Conservation (phyloP, 495 filamentous ascomycete species). For the Penicillium turbatum region DNA sequence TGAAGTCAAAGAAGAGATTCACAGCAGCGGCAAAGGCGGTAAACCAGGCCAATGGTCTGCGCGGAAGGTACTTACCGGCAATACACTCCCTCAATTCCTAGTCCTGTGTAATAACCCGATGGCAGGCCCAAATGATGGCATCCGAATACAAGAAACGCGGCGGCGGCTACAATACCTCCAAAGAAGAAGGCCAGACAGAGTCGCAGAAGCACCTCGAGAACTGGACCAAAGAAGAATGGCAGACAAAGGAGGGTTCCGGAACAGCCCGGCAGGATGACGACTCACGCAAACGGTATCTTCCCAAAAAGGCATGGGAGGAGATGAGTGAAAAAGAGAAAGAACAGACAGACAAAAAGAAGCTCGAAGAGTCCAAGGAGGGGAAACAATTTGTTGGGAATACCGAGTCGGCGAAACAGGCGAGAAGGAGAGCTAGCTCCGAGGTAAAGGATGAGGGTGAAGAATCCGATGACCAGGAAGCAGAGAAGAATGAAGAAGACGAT, state of each 20-base stretch:
- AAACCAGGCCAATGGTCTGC: conserved; percentile 49
- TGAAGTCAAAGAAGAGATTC: conserved; percentile 45
- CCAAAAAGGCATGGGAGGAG: conserved; percentile 47
- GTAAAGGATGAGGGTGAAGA: background rate
- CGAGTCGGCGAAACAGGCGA: conserved; percentile 30
- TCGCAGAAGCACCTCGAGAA: conserved; percentile 41
- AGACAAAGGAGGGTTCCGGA: conserved; percentile 47
- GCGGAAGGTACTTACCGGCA: conserved; percentile 32
- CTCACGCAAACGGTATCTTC: conserved; percentile 44
- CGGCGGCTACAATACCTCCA: conserved; percentile 44
- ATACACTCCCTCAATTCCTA: background rate
- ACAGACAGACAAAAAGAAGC: conserved; percentile 43
- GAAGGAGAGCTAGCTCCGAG: conserved; percentile 23
- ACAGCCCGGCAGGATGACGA: conserved; percentile 43
- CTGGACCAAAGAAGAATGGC: conserved; percentile 48
- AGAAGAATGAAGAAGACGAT: background rate
- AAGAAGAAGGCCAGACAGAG: conserved; percentile 36
- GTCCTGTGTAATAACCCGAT: background rate
- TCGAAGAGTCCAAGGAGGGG: conserved; percentile 37
- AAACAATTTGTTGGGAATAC: conserved; percentile 46
- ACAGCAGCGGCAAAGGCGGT: conserved; percentile 45
- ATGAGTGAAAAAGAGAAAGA: conserved; percentile 44
- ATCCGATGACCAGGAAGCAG: background rate
- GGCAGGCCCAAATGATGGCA: conserved; percentile 48
- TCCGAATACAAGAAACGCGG: conserved; percentile 49